A percentile compares a stretch with the other conserved stretches of the same genome.
phyloP scores from a whole-genome alignment of 1,139 yeast species.

The Lodderomyces orthopsilosis region DNA sequence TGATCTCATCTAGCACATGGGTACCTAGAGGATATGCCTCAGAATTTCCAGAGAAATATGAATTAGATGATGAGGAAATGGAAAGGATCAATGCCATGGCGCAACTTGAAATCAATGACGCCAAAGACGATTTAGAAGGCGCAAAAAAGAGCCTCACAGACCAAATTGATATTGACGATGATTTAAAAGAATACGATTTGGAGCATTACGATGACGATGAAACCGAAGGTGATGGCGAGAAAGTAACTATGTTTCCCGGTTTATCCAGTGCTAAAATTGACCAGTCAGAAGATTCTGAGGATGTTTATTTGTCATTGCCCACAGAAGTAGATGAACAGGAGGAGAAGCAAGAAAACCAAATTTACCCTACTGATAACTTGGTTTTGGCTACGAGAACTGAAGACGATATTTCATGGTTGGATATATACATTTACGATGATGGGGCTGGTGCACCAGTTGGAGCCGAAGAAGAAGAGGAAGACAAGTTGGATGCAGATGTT shows the following conservation, averaged over 20 bases:
- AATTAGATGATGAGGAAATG: slow-evolving; percentile 88
- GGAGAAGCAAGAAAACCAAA: slow-evolving; percentile 80
- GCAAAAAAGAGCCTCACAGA: slow-evolving; percentile 31
- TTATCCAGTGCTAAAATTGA: slow-evolving; percentile 52
- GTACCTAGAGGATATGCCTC: slow-evolving; percentile 95
- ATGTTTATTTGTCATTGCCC: slow-evolving; percentile 78
- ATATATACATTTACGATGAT: slow-evolving; percentile 92
- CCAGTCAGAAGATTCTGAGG: slow-evolving; percentile 47
- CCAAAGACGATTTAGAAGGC: slow-evolving; percentile 50
- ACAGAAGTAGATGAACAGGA: slow-evolving; percentile 60
- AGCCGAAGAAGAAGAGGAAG: slow-evolving; percentile 61
- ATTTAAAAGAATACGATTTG: slow-evolving; percentile 81
- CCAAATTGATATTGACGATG: slow-evolving; percentile 70
- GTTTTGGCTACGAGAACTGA: slow-evolving; percentile 92
- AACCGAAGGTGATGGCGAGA: slow-evolving; percentile 39
- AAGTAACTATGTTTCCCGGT: slow-evolving; percentile 69
- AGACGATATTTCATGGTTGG: slow-evolving; percentile 89
- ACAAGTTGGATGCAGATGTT: slow-evolving; percentile 60
- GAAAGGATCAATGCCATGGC: slow-evolving; percentile 87
- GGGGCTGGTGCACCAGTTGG: slow-evolving; percentile 80
- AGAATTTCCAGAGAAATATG: slow-evolving; percentile 88
- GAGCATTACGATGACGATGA: slow-evolving; percentile 78
- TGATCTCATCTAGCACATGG: slow-evolving; percentile 94
- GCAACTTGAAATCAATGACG: slow-evolving; percentile 74
- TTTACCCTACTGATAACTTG: slow-evolving; percentile 87